Base-by-base conservation (phyloP, 2,329 filamentous ascomycete species). In the Xenoacremonium recifei region DNA sequence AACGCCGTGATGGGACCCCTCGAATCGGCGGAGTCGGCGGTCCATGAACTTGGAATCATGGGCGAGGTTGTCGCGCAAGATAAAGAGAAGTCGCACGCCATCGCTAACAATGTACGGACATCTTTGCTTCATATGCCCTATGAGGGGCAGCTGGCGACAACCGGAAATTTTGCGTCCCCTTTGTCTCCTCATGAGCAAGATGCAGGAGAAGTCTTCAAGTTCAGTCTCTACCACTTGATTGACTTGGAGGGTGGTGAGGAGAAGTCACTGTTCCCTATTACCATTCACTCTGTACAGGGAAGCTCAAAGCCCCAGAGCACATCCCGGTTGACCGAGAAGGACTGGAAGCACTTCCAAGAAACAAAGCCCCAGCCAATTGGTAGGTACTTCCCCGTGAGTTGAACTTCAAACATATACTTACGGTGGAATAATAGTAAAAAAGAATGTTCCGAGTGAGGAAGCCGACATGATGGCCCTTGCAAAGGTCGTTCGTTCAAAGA, bases 211-310 rank as follows among this genome's bases (percentile, higher is more conserved):
- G 68, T 63, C 38, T 60, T 65, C 21, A 61, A 68, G 40, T 76
- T 74, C 48, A 69, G 59, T 38, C 48, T 75, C 2, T 76, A 75
- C 45, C 73, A 76, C 44, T 57, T 76, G 5, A 68, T 75, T 48
- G 60, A 68, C n/a, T 53, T 71, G 1, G 46, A 55, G 2, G 51
- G 21, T 1, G 47, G 45, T 5, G 46, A 57, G 18, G 40, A 53
- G 17, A 23, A 12, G 5, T 45, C 37, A 2, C 30, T 48, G 23
- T 48, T 48, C 27, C 32, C 41, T 5, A 31, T 48, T 15, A n/a
- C n/a, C n/a, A n/a, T n/a, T n/a, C n/a, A n/a, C n/a, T n/a, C n/a
- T n/a, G n/a, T n/a, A n/a, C n/a, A n/a, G n/a, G n/a, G n/a, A n/a
- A n/a, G n/a, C n/a, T n/a, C n/a, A n/a, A n/a, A n/a, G n/a, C n/a